phyloP scores from a whole-genome alignment of 2,329 filamentous ascomycete species.

The Truncatella angustata region DNA sequence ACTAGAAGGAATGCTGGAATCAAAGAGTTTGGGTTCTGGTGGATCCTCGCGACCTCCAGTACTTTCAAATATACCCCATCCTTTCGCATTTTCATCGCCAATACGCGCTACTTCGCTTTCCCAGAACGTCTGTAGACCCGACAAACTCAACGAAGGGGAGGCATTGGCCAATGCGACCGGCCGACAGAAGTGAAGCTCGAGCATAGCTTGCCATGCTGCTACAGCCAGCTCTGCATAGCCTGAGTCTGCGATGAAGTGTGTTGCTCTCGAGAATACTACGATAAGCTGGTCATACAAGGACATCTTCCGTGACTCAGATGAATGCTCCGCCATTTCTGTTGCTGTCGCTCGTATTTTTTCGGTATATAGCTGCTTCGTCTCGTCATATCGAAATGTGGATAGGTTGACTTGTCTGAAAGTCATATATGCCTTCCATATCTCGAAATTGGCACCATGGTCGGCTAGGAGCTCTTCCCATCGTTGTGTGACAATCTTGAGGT shows the following conservation, averaged over 20 bases:
- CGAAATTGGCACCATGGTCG: slow-evolving; percentile 54
- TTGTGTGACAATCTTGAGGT: slow-evolving; percentile 53
- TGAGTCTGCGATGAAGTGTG: slow-evolving; percentile 69
- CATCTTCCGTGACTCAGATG: slow-evolving; percentile 7
- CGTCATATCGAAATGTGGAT: slow-evolving; percentile 65
- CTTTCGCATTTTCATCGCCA: slow-evolving; percentile 68
- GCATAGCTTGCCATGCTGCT: slow-evolving; percentile 77
- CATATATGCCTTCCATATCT: slow-evolving; percentile 71
- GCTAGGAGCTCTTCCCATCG: slow-evolving; percentile 65
- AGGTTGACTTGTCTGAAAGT: slow-evolving; percentile 71
- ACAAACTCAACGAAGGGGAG: slow-evolving; percentile 25
- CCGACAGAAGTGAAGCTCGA: slow-evolving; percentile 69
- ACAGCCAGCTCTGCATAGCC: slow-evolving; percentile 77
- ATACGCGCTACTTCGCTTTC: slow-evolving; percentile 78
- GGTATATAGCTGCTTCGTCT: slow-evolving; percentile 58
- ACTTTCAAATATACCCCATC: slow-evolving; percentile 63
- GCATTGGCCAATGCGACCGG: slow-evolving; percentile 37
- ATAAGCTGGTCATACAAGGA: slow-evolving; percentile 45
- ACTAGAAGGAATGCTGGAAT: slow-evolving; percentile 14
- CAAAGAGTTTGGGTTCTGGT: slow-evolving; percentile 35
- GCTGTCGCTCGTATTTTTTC: slow-evolving; percentile 49
- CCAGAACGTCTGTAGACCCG: slow-evolving; percentile 73
- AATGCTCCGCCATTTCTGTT: slow-evolving; percentile 11
- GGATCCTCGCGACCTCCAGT: slow-evolving; percentile 34
- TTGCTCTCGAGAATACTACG: slow-evolving; percentile 74